A percentile compares a stretch with the other conserved stretches of the same genome.
These are phyloP conservation scores for Sporothrix curviconia DNA, from an alignment of 2,329 filamentous ascomycete genomes.

Conservation along the genomic window DNA sequence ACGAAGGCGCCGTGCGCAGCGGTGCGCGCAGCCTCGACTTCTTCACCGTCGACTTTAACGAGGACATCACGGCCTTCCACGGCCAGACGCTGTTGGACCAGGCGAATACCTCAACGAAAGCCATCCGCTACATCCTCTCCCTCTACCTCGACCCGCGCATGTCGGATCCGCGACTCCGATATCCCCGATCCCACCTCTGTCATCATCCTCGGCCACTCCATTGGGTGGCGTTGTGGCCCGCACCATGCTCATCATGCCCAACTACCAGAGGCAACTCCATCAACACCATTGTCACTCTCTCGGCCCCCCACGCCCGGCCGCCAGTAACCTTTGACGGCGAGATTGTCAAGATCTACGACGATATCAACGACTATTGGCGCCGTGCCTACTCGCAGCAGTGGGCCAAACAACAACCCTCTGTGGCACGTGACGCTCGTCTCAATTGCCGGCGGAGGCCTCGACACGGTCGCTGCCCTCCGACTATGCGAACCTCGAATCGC, in stretches of 20 bases:
- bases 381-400: constrained; percentile 80
- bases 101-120: constrained; percentile 93
- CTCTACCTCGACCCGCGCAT: constrained; percentile 86
- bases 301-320: constrained; percentile 84
- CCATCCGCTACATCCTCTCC: constrained; percentile 89
- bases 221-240: constrained; percentile 96
- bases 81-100: constrained; percentile 94
- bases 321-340: constrained; percentile 93
- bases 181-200: constrained; percentile 92
- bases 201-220: constrained; percentile 91
- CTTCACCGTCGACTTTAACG: constrained; percentile 98
- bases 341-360: constrained; percentile 85
- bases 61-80: constrained; percentile 97
- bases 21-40: constrained; percentile 83
- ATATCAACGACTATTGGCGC: constrained; percentile 94
- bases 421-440: constrained; percentile 94
- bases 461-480: constrained; percentile 95
- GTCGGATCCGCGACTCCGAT: constrained; percentile 64
- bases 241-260: constrained; percentile 89
- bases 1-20: constrained; percentile 55
- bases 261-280: constrained; percentile 96
- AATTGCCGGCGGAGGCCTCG: constrained; percentile 86
- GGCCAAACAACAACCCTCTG: constrained; percentile 82
- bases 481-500: constrained; percentile 84
- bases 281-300: constrained; percentile 97